Percentiles rank a stretch among this genome's conserved stretches.
Conservation (phyloP, 2,329 filamentous ascomycete genomes). For the Cercospora nicotianae region DNA sequence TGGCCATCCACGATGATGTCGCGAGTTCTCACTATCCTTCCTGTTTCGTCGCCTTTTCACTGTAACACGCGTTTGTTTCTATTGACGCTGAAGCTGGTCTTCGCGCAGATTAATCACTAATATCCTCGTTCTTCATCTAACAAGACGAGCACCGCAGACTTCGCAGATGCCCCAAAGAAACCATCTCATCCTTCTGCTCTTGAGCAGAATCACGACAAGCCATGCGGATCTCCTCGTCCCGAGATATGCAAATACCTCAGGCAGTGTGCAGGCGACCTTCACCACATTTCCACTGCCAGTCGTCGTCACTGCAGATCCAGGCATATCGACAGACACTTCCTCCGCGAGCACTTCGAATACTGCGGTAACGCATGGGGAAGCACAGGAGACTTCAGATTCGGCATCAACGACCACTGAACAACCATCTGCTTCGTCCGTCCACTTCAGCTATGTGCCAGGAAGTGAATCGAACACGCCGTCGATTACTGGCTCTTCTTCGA, state of each 20-base stretch:
- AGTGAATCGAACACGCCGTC: background rate
- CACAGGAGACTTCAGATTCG: background rate
- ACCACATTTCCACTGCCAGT: background rate
- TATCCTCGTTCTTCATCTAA: background rate
- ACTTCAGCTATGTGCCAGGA: slow-evolving; percentile 16
- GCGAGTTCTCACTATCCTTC: background rate
- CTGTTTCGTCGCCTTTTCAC: slow-evolving; percentile 16
- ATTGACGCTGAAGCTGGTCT: slow-evolving; percentile 33
- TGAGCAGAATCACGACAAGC: slow-evolving; percentile 9
- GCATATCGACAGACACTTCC: background rate
- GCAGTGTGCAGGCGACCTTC: background rate
- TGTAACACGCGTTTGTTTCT: slow-evolving; percentile 16
- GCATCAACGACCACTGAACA: background rate
- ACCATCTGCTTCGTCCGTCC: background rate
- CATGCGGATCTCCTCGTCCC: slow-evolving; percentile 21
- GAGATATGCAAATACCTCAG: slow-evolving; percentile 14
- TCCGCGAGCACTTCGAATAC: background rate
- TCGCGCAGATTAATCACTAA: slow-evolving; percentile 25
- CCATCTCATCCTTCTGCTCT: slow-evolving; percentile 20
- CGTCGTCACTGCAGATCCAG: background rate
- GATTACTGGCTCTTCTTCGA: background rate
- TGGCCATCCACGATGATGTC: background rate
- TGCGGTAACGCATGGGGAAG: background rate
- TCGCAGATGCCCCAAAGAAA: slow-evolving; percentile 17
- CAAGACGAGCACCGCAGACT: background rate